Evolutionary conservation across 495 filamentous ascomycete species (phyloP), one percentile per base, ranked within the genome.

Genomic region (Trichoderma parareesei): DNA sequence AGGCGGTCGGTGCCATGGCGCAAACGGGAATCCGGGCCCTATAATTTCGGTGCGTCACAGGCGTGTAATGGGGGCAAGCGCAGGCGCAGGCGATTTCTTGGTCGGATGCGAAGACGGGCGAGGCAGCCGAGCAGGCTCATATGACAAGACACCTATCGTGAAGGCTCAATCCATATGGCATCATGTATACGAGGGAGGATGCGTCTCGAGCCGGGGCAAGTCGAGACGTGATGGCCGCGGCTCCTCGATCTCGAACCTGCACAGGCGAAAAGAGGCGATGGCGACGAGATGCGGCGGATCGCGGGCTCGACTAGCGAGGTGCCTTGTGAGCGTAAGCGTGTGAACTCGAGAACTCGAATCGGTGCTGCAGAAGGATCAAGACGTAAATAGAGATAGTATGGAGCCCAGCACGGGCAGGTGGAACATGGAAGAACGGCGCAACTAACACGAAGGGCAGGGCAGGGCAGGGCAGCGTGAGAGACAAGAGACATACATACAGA

Each of bases 1-100:
- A 37, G 16, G 61, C 16, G 16, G 10, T 61, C 41, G 60, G 60
- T 27, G n/a, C 61, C 43, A 48, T 63, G 40, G 41, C 43, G 42
- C 43, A 46, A 41, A 33, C 38, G 38, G 38, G 27, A 27, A 62
- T 44, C n/a, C 60, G 8, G 38, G 35, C 37, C 6, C 60, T n/a
- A n/a, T 20, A n/a, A 10, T 18, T 41, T 76, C 71, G 65, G 43
- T 53, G 65, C 61, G 49, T 49, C 59, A 49, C 44, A 64, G 67
- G 44, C 20, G 60, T 41, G 60, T 27, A 38, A 14, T 42, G 60
- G n/a, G 14, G 11, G 60, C 20, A 62, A 38, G 38, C 38, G 63
- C 41, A 53, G 46, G 63, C 44, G 42, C 20, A 13, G 5, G 43
- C 14, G 14, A 7, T 55, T 57, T 57, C 20, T 57, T 10, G 53